A percentile compares a stretch with the other conserved stretches of the same genome.
Evolutionary conservation across 768 basidiomycete species (phyloP).

Genomic region (Russula lepida): DNA sequence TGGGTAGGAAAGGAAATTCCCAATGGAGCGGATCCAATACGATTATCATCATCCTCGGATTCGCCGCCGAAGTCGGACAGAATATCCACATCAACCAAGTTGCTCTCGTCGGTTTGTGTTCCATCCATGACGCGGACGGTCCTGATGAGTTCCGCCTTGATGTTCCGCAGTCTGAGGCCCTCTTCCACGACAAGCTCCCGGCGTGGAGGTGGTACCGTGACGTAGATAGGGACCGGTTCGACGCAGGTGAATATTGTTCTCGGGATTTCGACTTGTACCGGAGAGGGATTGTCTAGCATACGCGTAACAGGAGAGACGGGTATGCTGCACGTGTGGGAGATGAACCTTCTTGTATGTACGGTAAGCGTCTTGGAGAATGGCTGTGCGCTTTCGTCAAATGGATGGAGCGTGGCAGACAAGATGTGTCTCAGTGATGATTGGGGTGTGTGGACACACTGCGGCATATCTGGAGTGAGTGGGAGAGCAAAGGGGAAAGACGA

Average conservation of each 20-base stretch:
- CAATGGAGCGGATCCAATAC: conserved; percentile 31
- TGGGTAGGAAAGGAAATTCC: conserved; percentile 24
- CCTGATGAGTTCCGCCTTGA: conserved; percentile 72
- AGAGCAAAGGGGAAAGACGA: conserved; percentile 73
- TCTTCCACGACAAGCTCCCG: conserved; percentile 57
- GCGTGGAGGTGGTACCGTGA: conserved; percentile 70
- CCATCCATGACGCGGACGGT: conserved; percentile 47
- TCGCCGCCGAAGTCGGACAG: conserved; percentile 20
- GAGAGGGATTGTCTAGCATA: conserved; percentile 52
- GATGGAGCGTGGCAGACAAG: conserved; percentile 57
- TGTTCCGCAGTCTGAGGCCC: conserved; percentile 69
- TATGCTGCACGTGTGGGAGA: conserved; percentile 51
- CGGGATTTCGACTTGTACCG: conserved; percentile 61
- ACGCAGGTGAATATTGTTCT: conserved; percentile 61
- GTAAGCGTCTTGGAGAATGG: conserved; percentile 46
- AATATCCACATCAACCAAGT: conserved; percentile 18
- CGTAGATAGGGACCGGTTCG: conserved; percentile 71
- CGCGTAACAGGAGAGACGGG: conserved; percentile 52
- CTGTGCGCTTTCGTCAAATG: conserved; percentile 30
- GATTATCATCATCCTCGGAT: conserved; percentile 25
- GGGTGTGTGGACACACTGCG: conserved; percentile 72
- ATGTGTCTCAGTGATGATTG: conserved; percentile 65
- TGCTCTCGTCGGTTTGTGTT: conserved; percentile 7
- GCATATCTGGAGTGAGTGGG: conserved; percentile 69
- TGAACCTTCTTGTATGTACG: conserved; percentile 70